Evolutionary conservation across 495 filamentous ascomycete species (phyloP), one percentile per base, ranked within the genome.

Genomic region (Thozetella sp.): DNA sequence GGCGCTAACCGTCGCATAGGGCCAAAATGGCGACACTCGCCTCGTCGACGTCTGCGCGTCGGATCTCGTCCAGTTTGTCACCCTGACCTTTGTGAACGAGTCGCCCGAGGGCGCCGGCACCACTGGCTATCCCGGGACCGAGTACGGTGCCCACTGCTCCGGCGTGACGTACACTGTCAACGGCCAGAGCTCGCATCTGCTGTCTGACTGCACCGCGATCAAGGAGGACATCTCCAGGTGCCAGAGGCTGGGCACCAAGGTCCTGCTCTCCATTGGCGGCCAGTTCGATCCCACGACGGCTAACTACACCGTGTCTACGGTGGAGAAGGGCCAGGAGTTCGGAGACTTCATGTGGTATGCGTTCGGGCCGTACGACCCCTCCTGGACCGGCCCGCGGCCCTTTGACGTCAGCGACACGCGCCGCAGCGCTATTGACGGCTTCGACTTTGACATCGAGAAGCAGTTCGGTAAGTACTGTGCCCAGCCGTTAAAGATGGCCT

Each of bases 241-340:
- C 67, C 86, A 90, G 67, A 53, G 67, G 10, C 70, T 78, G 24
- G 81, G 81, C 25, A 88, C 84, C 64, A 84, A 80, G 9, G 79
- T 90, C 40, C 65, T 89, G 40, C 66, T 88, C 3, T 87, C 83
- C 27, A 78, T 89, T 24, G 84, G 84, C 22, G 86, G 84, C 25
- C 60, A 57, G 22, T 66, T 53, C 34, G 50, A 26, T 34, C 52
- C 55, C 11, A 51, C 59, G n/a, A 22, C 58, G 15, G 65, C 60
- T 40, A 58, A 70, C 64, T 70, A 70, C 45, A 75, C 79, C 23
- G 75, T 74, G 11, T 84, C 83, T 54, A 76, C 71, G 51, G 77
- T 83, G 45, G 57, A 69, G 24, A 76, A 76, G 17, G 85, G 85
- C 25, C 68, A 70, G 22, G 67, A 74, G 2, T 82, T 85, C 17